Percentiles rank a stretch among this genome's conserved stretches.
These are phyloP conservation scores for Dalechampia spathulata DNA, from an alignment of 441 rosid genomes.

Conservation along the genomic window DNA sequence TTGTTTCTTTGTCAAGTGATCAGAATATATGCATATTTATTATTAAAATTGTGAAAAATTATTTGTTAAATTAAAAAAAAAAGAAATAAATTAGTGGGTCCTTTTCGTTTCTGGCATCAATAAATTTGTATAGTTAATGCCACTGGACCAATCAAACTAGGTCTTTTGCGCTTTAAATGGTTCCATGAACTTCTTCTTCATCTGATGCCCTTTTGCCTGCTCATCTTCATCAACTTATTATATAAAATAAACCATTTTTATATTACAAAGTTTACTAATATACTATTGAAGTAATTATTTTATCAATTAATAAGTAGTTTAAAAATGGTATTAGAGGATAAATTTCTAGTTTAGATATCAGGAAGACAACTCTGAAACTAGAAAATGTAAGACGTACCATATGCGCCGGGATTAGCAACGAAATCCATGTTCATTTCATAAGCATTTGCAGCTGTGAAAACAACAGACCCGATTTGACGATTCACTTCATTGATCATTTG, in stretches of 20 bases:
- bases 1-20: neutral
- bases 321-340: too few species aligned
- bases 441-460: conserved; percentile 57
- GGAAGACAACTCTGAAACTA: too few species aligned
- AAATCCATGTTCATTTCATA: conserved; percentile 49
- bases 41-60: too few species aligned
- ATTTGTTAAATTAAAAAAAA: too few species aligned
- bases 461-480: conserved; percentile 39
- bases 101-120: conserved; percentile 1
- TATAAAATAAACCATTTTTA: too few species aligned
- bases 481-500: conserved; percentile 47
- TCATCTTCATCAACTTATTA: neutral
- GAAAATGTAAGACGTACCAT: too few species aligned
- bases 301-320: neutral
- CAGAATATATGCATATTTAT: too few species aligned
- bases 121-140: conserved; percentile 6
- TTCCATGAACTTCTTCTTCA: neutral
- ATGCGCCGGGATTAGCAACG: conserved; percentile 49
- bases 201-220: neutral
- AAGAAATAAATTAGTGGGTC: neutral
- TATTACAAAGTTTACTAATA: too few species aligned
- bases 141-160: conserved; percentile 14
- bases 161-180: conserved; percentile 1
- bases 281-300: neutral
- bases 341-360: too few species aligned